These are phyloP conservation scores for Pythium aquatile DNA, from an alignment of 352 stramenopile species.

Conservation along the genomic window DNA sequence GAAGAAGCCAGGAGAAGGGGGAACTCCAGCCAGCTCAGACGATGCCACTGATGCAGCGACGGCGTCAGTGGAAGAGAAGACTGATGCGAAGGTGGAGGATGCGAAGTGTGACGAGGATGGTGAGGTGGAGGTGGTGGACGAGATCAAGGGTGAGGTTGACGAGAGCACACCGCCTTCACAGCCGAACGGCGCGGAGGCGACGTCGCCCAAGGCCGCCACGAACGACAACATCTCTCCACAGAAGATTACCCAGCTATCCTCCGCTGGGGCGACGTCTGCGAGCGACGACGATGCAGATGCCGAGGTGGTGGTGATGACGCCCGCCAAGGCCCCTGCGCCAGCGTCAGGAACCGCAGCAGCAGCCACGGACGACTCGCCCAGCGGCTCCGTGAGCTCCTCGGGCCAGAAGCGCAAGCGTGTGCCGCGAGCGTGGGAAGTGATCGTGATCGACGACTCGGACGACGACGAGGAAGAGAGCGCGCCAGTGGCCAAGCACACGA, in stretches of 20 bases:
- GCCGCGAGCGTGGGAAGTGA: constrained; percentile 62
- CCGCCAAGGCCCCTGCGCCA: neutral
- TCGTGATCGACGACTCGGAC: constrained; percentile 78
- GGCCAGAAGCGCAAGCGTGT: constrained; percentile 31
- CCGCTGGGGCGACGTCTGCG: neutral
- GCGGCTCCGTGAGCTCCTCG: neutral
- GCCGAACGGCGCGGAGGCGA: neutral
- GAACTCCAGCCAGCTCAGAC: neutral
- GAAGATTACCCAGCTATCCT: neutral
- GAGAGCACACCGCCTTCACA: neutral
- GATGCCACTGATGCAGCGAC: neutral
- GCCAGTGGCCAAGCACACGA: constrained; percentile 25
- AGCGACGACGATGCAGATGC: neutral
- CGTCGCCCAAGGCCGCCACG: neutral
- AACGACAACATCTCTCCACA: neutral
- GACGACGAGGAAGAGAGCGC: constrained; percentile 22
- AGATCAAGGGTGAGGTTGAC: neutral
- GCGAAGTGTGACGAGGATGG: neutral
- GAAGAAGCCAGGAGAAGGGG: neutral
- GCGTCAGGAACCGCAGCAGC: neutral
- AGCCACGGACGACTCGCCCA: neutral
- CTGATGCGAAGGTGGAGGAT: neutral
- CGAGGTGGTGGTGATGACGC: neutral
- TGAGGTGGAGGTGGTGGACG: neutral
- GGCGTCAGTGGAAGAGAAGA: neutral